phyloP scores from a whole-genome alignment of 768 basidiomycete species.

The Rubroboletus pulcherrimus region DNA sequence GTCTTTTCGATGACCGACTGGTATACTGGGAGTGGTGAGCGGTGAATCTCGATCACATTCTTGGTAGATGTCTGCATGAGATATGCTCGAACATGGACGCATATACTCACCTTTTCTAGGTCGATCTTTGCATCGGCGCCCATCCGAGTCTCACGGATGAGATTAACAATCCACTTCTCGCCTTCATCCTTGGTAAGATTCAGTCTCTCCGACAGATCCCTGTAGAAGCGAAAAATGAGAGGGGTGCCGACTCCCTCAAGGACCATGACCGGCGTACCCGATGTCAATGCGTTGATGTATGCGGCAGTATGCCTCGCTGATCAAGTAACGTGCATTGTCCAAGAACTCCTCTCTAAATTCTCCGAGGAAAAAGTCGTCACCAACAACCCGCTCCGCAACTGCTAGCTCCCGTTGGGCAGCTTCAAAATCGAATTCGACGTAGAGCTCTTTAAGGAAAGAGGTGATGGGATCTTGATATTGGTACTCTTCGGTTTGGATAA shows the following conservation, averaged over 20 bases:
- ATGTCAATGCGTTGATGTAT: conserved; percentile 94
- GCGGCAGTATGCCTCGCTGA: conserved; percentile 96
- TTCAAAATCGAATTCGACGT: conserved; percentile 95
- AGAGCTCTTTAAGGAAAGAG: conserved; percentile 88
- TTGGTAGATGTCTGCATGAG: conserved; percentile 32
- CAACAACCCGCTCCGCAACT: conserved; percentile 76
- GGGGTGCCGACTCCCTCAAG: not conserved
- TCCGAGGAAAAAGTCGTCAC: conserved; percentile 90
- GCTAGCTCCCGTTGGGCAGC: conserved; percentile 82
- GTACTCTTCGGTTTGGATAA: conserved; percentile 93
- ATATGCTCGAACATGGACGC: not conserved
- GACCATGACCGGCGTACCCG: conserved; percentile 43
- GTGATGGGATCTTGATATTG: conserved; percentile 95
- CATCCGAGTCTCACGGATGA: conserved; percentile 96
- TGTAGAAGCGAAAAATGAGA: conserved; percentile 27
- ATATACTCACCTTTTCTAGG: conserved; percentile 70
- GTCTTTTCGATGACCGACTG: conserved; percentile 96
- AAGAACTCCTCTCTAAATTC: conserved; percentile 92
- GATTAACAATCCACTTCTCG: conserved; percentile 99
- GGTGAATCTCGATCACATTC: conserved; percentile 96
- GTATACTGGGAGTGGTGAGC: conserved; percentile 85
- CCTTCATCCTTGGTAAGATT: conserved; percentile 94
- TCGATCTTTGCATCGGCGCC: conserved; percentile 97
- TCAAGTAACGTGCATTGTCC: conserved; percentile 93
- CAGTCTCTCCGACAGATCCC: conserved; percentile 88